These are phyloP conservation scores for Solanum piurae DNA, from an alignment of 257 asterid genomes.

Conservation along the genomic window DNA sequence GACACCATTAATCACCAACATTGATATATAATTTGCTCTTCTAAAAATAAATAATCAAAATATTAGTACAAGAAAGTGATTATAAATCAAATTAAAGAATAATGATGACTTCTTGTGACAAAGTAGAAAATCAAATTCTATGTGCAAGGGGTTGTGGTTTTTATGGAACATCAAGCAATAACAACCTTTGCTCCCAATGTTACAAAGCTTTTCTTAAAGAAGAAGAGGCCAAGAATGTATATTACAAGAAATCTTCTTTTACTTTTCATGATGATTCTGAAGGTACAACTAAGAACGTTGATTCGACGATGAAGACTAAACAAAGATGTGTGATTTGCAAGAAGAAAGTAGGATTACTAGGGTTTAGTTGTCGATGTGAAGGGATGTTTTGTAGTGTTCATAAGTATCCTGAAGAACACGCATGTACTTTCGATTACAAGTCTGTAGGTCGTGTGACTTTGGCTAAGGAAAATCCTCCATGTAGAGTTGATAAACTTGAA, in stretches of 20 bases:
- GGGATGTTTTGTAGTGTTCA: slow-evolving; percentile 21
- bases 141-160: background rate
- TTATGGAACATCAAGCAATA: background rate
- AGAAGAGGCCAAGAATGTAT: background rate
- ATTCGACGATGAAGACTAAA: background rate
- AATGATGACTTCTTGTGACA: background rate
- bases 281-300: background rate
- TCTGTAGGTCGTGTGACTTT: background rate
- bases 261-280: background rate
- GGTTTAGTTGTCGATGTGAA: slow-evolving; percentile 20
- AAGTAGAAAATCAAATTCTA: background rate
- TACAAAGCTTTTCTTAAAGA: background rate
- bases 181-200: background rate
- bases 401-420: slow-evolving; percentile 25
- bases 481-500: background rate
- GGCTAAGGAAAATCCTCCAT: background rate
- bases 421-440: slow-evolving; percentile 23
- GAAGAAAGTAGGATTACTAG: too few relatives aligned
- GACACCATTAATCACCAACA: background rate
- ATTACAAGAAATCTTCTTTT: background rate
- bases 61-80: background rate
- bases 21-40: background rate
- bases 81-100: background rate
- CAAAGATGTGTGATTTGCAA: slow-evolving; percentile 23
- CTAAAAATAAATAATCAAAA: background rate